Percentiles rank a stretch among this genome's conserved stretches.
These are phyloP conservation scores for Fusarium verticillioides DNA, from an alignment of 2,329 filamentous ascomycete genomes.

Conservation along the genomic window DNA sequence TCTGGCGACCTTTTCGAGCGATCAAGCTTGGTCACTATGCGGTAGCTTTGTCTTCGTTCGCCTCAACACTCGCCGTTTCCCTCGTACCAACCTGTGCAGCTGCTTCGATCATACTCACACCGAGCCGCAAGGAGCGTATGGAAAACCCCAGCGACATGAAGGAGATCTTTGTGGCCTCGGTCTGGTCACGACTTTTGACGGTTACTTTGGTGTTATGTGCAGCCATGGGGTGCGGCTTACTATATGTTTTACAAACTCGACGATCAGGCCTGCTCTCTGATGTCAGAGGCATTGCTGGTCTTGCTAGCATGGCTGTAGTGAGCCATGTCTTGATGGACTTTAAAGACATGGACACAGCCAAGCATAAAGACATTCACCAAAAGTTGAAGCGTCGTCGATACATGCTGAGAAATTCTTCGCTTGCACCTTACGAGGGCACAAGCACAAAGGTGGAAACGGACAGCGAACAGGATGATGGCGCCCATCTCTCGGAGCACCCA, in stretches of 20 bases:
- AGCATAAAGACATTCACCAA: conserved; percentile 73
- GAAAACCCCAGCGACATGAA: conserved; percentile 59
- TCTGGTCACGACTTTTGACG: conserved; percentile 72
- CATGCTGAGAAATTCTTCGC: conserved; percentile 74
- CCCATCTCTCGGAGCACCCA: conserved; percentile 67
- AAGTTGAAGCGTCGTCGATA: conserved; percentile 75
- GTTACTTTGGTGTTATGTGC: conserved; percentile 67
- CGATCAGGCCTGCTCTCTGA: conserved; percentile 74
- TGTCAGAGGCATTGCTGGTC: conserved; percentile 77
- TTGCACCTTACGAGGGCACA: conserved; percentile 71
- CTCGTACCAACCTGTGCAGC: conserved; percentile 76
- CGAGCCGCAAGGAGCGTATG: conserved; percentile 59
- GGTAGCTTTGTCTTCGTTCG: conserved; percentile 73
- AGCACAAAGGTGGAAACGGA: conserved; percentile 54
- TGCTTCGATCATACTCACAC: conserved; percentile 68
- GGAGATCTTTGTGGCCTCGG: conserved; percentile 63
- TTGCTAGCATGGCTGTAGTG: conserved; percentile 80
- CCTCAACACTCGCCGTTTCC: conserved; percentile 73
- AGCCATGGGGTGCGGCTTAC: conserved; percentile 64
- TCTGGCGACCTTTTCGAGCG: conserved; percentile 72
- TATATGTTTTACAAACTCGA: conserved; percentile 70
- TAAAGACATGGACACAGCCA: conserved; percentile 75
- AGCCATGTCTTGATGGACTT: conserved; percentile 81
- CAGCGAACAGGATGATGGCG: conserved; percentile 59
- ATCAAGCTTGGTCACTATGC: conserved; percentile 73